Conservation (phyloP, 225 moss, liverwort and hornwort genomes). For the Polytrichum formosum region DNA sequence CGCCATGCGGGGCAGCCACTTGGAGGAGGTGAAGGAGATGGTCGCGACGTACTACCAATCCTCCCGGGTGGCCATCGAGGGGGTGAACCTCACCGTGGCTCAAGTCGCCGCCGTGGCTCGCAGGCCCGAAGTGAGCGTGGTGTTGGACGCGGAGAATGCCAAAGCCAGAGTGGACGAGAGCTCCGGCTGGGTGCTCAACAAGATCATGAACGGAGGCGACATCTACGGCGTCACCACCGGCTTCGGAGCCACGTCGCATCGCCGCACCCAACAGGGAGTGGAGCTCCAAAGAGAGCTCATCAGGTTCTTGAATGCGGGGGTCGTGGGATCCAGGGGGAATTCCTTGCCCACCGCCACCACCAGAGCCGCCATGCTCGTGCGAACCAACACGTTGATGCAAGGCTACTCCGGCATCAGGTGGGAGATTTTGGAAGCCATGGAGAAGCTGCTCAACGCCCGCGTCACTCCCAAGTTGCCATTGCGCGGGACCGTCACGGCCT, state of each 20-base stretch:
- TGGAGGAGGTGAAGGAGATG: slow-evolving; percentile 34
- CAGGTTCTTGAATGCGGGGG: slow-evolving; percentile 59
- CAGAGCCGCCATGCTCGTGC: slow-evolving; percentile 52
- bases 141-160: slow-evolving; percentile 31
- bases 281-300: slow-evolving; percentile 50
- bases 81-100: slow-evolving; percentile 36
- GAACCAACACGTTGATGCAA: slow-evolving; percentile 46
- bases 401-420: slow-evolving; percentile 56
- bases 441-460: slow-evolving; percentile 55
- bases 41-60: slow-evolving; percentile 24
- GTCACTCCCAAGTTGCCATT: slow-evolving; percentile 61
- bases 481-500: slow-evolving; percentile 55
- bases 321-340: slow-evolving; percentile 41
- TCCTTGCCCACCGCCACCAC: slow-evolving; percentile 41
- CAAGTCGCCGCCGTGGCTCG: slow-evolving; percentile 44
- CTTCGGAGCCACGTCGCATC: slow-evolving; percentile 44
- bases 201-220: slow-evolving; percentile 49
- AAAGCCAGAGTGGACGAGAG: slow-evolving; percentile 44
- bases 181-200: slow-evolving; percentile 38
- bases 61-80: slow-evolving; percentile 28
- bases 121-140: slow-evolving; percentile 32
- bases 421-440: slow-evolving; percentile 53
- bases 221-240: slow-evolving; percentile 51
- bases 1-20: slow-evolving; percentile 37
- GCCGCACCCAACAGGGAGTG: slow-evolving; percentile 40